Conservation (phyloP, 768 basidiomycete genomes). For the Suillus cothurnatus region DNA sequence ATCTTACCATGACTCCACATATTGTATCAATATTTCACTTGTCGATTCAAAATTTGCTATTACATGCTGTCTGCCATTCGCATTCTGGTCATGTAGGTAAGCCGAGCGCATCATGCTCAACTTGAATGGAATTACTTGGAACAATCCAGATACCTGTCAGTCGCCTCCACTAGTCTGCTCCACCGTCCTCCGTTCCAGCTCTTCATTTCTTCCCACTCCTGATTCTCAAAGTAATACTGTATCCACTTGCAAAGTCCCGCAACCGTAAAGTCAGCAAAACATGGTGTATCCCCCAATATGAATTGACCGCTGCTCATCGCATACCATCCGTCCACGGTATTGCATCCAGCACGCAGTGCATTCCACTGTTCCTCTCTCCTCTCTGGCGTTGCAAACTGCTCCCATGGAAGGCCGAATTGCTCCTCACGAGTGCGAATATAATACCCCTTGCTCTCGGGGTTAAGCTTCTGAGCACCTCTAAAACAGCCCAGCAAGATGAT, state of each 20-base stretch:
- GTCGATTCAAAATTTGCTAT: not conserved
- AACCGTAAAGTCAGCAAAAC: constrained; percentile 21
- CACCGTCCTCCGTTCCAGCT: constrained; percentile 17
- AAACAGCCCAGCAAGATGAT: constrained; percentile 25
- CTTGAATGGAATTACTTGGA: constrained; percentile 7
- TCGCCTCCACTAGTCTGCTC: constrained; percentile 16
- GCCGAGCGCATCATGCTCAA: not conserved
- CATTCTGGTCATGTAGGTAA: not conserved
- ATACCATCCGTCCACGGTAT: constrained; percentile 19
- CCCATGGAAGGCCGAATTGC: constrained; percentile 40
- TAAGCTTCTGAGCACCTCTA: constrained; percentile 29
- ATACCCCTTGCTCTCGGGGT: constrained; percentile 36
- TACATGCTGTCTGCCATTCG: not conserved
- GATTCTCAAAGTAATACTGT: constrained; percentile 10
- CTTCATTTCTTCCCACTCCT: constrained; percentile 13
- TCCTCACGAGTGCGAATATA: constrained; percentile 41
- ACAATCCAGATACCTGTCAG: constrained; percentile 18
- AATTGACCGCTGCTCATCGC: constrained; percentile 3
- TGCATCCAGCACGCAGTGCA: constrained; percentile 36
- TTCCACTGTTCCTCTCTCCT: constrained; percentile 37
- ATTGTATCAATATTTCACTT: constrained; percentile 26
- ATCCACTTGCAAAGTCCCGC: constrained; percentile 21
- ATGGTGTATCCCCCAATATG: constrained; percentile 21
- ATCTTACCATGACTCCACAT: constrained; percentile 7
- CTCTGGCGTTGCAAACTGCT: constrained; percentile 31